These are phyloP conservation scores for Agaricus sinodeliciosus DNA, from an alignment of 768 basidiomycete species.

Conservation along the genomic window DNA sequence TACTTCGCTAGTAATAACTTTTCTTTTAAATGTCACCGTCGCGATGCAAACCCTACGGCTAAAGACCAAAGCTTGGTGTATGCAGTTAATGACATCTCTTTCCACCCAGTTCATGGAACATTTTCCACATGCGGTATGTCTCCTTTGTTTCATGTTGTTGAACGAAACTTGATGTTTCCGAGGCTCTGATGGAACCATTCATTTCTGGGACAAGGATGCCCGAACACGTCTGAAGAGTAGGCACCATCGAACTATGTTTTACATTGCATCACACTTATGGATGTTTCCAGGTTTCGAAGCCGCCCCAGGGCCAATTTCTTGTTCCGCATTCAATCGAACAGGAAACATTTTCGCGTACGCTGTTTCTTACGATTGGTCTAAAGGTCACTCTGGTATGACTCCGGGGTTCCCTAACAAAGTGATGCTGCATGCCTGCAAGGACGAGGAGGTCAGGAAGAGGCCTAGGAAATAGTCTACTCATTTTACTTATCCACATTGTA, in stretches of 20 bases:
- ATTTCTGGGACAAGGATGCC: conserved; percentile 94
- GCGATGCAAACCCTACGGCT: conserved; percentile 44
- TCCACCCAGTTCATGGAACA: conserved; percentile 80
- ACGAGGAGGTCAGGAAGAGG: conserved; percentile 77
- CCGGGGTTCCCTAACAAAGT: conserved; percentile 67
- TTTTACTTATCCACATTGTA: conserved; percentile 2
- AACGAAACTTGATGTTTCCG: not conserved
- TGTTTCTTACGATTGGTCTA: conserved; percentile 91
- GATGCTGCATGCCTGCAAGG: conserved; percentile 80
- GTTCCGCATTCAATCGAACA: conserved; percentile 80
- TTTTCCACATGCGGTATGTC: conserved; percentile 71
- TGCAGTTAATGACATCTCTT: conserved; percentile 80
- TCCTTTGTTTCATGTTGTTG: conserved; percentile 13
- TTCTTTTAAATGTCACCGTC: conserved; percentile 81
- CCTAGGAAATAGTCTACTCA: conserved; percentile 29
- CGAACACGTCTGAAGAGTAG: conserved; percentile 87
- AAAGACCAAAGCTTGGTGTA: conserved; percentile 70
- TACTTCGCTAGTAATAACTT: conserved; percentile 58
- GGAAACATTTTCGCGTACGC: conserved; percentile 90
- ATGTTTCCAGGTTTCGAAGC: conserved; percentile 58
- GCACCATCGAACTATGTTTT: conserved; percentile 13
- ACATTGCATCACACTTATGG: not conserved
- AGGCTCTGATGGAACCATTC: conserved; percentile 83
- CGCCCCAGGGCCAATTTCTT: conserved; percentile 68
- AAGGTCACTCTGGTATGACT: conserved; percentile 84